phyloP scores from a whole-genome alignment of 345 rosid species.

The Rubroshorea leprosula region DNA sequence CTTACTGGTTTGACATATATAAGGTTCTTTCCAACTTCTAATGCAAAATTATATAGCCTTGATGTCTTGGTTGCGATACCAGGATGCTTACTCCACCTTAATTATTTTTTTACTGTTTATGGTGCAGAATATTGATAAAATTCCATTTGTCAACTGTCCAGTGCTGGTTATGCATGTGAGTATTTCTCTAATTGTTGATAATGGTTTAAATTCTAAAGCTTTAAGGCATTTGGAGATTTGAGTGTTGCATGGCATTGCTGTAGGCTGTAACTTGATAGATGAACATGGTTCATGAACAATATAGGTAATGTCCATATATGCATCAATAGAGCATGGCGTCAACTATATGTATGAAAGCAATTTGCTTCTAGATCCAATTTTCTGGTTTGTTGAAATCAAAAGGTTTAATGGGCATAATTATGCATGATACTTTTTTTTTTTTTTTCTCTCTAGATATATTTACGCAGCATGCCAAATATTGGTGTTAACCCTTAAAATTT shows the following conservation, averaged over 20 bases:
- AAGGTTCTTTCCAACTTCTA: conserved; percentile 36
- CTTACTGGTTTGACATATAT: conserved; percentile 95
- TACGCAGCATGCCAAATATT: too few species aligned
- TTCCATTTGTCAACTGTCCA: conserved; percentile 69
- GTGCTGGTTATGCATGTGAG: conserved; percentile 77
- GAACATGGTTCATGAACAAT: background rate
- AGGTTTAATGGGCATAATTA: too few species aligned
- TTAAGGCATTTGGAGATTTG: background rate
- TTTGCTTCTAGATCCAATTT: too few species aligned
- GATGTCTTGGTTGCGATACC: background rate
- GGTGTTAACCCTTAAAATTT: too few species aligned
- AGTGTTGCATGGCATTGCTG: background rate
- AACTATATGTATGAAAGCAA: too few species aligned
- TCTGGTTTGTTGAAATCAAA: too few species aligned
- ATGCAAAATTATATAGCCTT: conserved; percentile 1
- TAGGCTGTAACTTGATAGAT: background rate
- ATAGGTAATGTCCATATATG: too few species aligned
- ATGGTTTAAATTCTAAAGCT: background rate
- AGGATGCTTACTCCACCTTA: conserved; percentile 1
- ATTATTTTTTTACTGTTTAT: conserved; percentile 13
- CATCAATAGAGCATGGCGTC: too few species aligned
- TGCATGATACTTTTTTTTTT: too few species aligned
- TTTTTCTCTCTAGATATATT: too few species aligned
- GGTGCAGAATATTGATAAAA: conserved; percentile 83
- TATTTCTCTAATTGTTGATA: conserved; percentile 9